Evolutionary conservation across 257 asterid genomes (phyloP).

Genomic region (Scutellaria baicalensis): DNA sequence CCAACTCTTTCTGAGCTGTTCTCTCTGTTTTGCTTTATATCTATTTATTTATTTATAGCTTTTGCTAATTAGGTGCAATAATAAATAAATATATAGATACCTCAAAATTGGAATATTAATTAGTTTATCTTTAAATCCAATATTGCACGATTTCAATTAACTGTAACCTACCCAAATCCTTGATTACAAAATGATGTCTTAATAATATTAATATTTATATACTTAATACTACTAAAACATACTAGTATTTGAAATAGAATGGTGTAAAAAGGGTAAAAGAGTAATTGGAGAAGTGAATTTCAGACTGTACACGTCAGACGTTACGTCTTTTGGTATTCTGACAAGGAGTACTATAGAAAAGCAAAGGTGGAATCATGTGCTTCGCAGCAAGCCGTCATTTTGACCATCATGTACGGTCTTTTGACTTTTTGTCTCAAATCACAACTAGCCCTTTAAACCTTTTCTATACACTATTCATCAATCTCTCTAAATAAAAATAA

Average conservation of each 20-base stretch:
- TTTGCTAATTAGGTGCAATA: background rate
- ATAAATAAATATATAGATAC: background rate
- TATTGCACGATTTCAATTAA: too few relatives aligned
- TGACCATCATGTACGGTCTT: too few relatives aligned
- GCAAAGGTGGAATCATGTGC: constrained; percentile 1
- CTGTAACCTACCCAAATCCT: background rate
- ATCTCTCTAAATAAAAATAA: too few relatives aligned
- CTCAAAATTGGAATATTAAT: background rate
- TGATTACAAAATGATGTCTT: background rate
- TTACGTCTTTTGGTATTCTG: background rate
- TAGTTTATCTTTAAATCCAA: background rate
- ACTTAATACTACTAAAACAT: too few relatives aligned
- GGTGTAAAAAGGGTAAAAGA: too few relatives aligned
- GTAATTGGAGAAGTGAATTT: too few relatives aligned
- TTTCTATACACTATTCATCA: too few relatives aligned
- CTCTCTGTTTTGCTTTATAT: background rate
- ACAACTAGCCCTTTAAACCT: too few relatives aligned
- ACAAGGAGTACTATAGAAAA: background rate
- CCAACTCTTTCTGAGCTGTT: background rate
- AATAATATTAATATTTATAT: too few relatives aligned
- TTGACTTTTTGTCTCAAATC: too few relatives aligned
- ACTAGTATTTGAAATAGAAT: too few relatives aligned
- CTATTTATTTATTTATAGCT: background rate
- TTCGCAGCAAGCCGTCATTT: background rate
- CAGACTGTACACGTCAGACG: background rate